Percentiles rank a stretch among this genome's conserved stretches.
These are phyloP conservation scores for Peronospora belbahrii DNA, from an alignment of 352 stramenopile species.

Conservation along the genomic window DNA sequence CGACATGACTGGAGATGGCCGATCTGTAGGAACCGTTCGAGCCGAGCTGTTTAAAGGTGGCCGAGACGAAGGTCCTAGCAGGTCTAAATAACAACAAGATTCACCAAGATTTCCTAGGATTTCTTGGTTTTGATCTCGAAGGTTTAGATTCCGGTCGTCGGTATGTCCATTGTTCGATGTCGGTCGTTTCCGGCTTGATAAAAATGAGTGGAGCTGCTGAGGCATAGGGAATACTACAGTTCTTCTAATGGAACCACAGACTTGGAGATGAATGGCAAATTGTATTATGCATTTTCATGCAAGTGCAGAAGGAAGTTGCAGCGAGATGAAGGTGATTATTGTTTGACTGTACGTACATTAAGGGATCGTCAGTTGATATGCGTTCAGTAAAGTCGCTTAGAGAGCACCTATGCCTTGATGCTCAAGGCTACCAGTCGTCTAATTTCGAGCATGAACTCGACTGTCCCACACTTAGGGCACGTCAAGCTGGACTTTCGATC, in stretches of 20 bases:
- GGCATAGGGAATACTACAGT: slow-evolving; percentile 7
- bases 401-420: slow-evolving; percentile 6
- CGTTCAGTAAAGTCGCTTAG: slow-evolving; percentile 5
- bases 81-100: slow-evolving; percentile 10
- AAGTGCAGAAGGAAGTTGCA: not conserved
- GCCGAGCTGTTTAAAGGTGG: slow-evolving; percentile 19
- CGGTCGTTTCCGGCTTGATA: slow-evolving; percentile 7
- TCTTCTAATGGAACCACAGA: not conserved
- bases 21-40: slow-evolving; percentile 13
- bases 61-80: not conserved
- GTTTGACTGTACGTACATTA: slow-evolving; percentile 1
- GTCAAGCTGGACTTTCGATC: not conserved
- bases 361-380: not conserved
- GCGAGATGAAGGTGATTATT: slow-evolving; percentile 1
- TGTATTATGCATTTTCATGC: slow-evolving; percentile 21
- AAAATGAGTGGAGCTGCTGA: slow-evolving; percentile 21
- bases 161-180: not conserved
- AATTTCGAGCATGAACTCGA: not conserved
- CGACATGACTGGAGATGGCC: slow-evolving; percentile 11
- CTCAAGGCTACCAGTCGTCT: slow-evolving; percentile 1
- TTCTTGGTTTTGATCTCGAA: not conserved
- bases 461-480: not conserved
- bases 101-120: slow-evolving; percentile 5
- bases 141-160: not conserved
- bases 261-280: slow-evolving; percentile 6